Evolutionary conservation across 1,284 basidiomycete species (phyloP).

Genomic region (Ustilago curta): DNA sequence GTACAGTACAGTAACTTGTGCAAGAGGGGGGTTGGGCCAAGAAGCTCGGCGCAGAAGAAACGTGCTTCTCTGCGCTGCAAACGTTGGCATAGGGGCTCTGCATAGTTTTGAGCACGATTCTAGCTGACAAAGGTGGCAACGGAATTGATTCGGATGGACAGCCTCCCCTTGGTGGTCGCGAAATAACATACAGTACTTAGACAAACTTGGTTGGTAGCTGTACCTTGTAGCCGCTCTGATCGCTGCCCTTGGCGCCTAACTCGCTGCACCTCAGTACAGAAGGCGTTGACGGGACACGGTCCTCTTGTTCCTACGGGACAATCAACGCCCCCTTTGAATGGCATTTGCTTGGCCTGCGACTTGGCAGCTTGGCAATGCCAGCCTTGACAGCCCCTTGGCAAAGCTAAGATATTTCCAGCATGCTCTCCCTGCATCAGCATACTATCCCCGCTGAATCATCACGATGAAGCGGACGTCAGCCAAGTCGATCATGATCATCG

Average conservation of each 20-base stretch:
- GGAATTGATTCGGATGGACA: not conserved
- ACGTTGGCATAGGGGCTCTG: not conserved
- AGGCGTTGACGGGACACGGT: not conserved
- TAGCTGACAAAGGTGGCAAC: not conserved
- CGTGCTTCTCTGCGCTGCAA: not conserved
- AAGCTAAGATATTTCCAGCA: not conserved
- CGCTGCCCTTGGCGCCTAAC: constrained; percentile 25
- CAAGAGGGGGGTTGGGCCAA: not conserved
- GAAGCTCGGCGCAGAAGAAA: not conserved
- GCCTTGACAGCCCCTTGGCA: not conserved
- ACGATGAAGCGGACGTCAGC: not conserved
- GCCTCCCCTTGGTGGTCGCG: not conserved
- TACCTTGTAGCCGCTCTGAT: constrained; percentile 11
- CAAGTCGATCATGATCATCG: not conserved
- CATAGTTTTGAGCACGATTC: not conserved
- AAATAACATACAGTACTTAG: too few relatives aligned
- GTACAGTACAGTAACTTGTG: too few relatives aligned
- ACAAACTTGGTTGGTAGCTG: not conserved
- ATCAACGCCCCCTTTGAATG: not conserved
- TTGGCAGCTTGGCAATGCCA: constrained; percentile 6
- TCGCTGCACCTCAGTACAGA: not conserved
- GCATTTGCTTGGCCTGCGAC: constrained; percentile 1
- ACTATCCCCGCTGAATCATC: not conserved
- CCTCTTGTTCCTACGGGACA: constrained; percentile 1
- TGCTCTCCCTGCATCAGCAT: not conserved